Percentiles rank a stretch among this genome's conserved stretches.
Conservation (phyloP, 805 yeast species). For the Clavispora asparagi region DNA sequence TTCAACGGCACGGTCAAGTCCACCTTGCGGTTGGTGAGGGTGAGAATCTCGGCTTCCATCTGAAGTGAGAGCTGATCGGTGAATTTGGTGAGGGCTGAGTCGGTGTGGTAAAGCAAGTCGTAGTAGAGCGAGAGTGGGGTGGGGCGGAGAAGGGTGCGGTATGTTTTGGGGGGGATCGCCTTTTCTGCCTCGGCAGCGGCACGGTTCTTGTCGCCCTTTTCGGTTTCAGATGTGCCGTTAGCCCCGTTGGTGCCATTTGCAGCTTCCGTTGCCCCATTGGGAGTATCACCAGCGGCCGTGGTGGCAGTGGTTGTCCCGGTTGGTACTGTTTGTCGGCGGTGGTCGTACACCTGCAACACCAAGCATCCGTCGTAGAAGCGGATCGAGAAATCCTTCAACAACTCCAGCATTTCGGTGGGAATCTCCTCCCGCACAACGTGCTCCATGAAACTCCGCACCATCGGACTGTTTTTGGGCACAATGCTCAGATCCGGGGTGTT, state of each 20-base stretch:
- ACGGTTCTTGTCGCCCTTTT: background rate
- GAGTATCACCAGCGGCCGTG: background rate
- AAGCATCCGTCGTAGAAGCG: slow-evolving; percentile 86
- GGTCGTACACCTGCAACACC: slow-evolving; percentile 82
- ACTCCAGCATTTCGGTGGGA: slow-evolving; percentile 86
- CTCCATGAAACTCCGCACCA: slow-evolving; percentile 73
- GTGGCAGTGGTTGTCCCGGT: background rate
- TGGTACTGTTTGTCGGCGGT: slow-evolving; percentile 39
- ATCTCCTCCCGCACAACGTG: slow-evolving; percentile 77
- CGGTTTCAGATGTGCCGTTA: background rate
- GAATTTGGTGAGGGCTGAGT: slow-evolving; percentile 64
- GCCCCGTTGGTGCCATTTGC: background rate
- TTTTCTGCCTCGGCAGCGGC: background rate
- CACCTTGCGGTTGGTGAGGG: slow-evolving; percentile 71
- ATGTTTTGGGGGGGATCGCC: slow-evolving; percentile 54
- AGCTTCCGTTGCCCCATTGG: background rate
- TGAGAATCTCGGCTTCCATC: slow-evolving; percentile 83
- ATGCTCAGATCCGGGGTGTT: slow-evolving; percentile 74
- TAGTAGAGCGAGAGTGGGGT: slow-evolving; percentile 78
- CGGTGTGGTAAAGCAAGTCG: slow-evolving; percentile 81
- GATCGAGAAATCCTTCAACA: slow-evolving; percentile 80
- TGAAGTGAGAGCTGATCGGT: slow-evolving; percentile 74
- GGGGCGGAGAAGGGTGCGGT: slow-evolving; percentile 73
- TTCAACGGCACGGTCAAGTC: slow-evolving; percentile 70
- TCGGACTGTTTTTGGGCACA: slow-evolving; percentile 73